These are phyloP conservation scores for Primulina tabacum DNA, from an alignment of 257 asterid species.

Conservation along the genomic window DNA sequence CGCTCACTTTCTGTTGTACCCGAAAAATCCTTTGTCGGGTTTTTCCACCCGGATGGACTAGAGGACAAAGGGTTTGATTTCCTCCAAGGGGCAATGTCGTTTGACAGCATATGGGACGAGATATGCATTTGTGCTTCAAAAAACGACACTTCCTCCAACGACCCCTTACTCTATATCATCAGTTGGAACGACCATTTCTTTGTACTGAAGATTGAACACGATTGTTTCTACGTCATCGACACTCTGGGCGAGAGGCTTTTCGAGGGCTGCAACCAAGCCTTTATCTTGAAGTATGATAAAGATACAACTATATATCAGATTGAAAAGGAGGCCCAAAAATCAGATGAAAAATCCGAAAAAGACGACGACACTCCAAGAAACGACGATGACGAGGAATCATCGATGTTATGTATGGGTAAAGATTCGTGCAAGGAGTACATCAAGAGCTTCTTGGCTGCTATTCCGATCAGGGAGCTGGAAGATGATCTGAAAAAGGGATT, in stretches of 20 bases:
- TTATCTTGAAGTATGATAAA: conserved; percentile 63
- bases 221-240: conserved; percentile 70
- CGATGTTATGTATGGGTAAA: conserved; percentile 40
- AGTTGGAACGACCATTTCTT: conserved; percentile 94
- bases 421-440: conserved; percentile 68
- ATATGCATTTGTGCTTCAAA: conserved; percentile 34
- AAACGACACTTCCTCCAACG: conserved; percentile 12
- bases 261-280: conserved; percentile 87
- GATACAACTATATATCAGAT: conserved; percentile 45
- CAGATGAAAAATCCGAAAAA: conserved; percentile 31
- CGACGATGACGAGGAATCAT: conserved; percentile 29
- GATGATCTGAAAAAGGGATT: conserved; percentile 56
- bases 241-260: conserved; percentile 83
- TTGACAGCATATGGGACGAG: conserved; percentile 84
- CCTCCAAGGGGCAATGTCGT: conserved; percentile 74
- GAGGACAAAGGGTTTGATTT: conserved; percentile 58
- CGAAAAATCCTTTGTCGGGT: conserved; percentile 68
- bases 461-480: conserved; percentile 59
- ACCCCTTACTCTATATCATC: conserved; percentile 49
- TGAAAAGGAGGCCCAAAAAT: conserved; percentile 26
- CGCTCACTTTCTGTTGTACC: conserved; percentile 61
- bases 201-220: conserved; percentile 59
- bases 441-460: conserved; percentile 65
- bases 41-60: conserved; percentile 67
- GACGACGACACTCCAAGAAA: conserved; percentile 12